Evolutionary conservation across 208 protist genomes (phyloP).

Genomic region (Trypanosoma mega): DNA sequence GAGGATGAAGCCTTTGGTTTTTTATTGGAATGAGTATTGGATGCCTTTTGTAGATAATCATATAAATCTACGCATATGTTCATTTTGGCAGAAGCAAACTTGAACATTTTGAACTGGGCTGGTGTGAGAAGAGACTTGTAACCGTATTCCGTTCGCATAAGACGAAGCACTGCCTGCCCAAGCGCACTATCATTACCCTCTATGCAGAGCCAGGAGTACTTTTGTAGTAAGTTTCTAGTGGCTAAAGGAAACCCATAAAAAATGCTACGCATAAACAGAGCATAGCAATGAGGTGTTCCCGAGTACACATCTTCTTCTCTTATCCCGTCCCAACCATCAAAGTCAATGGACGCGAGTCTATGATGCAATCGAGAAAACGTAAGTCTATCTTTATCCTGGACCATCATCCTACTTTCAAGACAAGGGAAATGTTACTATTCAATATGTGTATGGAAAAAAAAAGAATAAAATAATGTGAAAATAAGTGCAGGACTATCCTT

Average conservation of each 20-base stretch:
- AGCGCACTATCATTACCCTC: neutral
- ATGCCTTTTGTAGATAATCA: constrained; percentile 5
- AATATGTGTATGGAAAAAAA: neutral
- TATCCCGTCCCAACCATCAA: constrained; percentile 11
- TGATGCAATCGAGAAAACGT: constrained; percentile 7
- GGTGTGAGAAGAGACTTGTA: constrained; percentile 11
- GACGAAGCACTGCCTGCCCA: neutral
- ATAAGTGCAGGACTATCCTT: neutral
- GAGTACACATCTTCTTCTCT: constrained; percentile 10
- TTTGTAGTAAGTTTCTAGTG: neutral
- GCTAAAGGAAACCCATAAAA: neutral
- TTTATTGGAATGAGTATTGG: too few species aligned
- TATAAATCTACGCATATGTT: constrained; percentile 13
- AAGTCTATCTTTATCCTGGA: constrained; percentile 4
- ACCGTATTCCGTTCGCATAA: constrained; percentile 5
- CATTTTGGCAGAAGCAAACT: constrained; percentile 10
- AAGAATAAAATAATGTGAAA: neutral
- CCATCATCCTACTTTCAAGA: neutral
- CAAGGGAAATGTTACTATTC: neutral
- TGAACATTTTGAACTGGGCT: neutral
- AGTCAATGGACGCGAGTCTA: neutral
- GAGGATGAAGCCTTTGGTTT: too few species aligned
- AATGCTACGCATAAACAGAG: constrained; percentile 9
- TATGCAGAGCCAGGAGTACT: constrained; percentile 14
- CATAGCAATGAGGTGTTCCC: constrained; percentile 9